These are phyloP conservation scores for Penicillium psychrosexuale DNA, from an alignment of 2,329 filamentous ascomycete genomes.

Conservation along the genomic window DNA sequence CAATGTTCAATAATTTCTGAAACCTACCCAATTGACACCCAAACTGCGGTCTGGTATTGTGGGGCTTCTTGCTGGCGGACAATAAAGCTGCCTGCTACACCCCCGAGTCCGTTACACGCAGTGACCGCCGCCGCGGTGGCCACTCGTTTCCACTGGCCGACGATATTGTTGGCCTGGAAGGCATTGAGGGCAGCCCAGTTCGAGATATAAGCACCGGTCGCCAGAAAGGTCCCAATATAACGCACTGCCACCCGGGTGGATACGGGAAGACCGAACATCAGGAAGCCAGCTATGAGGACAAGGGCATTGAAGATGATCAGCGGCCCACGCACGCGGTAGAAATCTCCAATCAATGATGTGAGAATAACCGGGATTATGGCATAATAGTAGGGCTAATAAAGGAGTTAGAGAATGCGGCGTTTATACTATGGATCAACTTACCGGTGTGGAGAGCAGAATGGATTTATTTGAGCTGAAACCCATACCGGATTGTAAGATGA, in stretches of 20 bases:
- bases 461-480: slow-evolving; percentile 52
- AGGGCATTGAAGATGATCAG: slow-evolving; percentile 64
- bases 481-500: slow-evolving; percentile 55
- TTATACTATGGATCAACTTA: slow-evolving; percentile 16
- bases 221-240: slow-evolving; percentile 63
- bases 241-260: slow-evolving; percentile 56
- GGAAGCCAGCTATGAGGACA: slow-evolving; percentile 61
- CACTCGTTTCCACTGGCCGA: slow-evolving; percentile 63
- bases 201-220: slow-evolving; percentile 65
- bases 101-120: slow-evolving; percentile 61
- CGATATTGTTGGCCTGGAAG: slow-evolving; percentile 62
- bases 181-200: slow-evolving; percentile 67
- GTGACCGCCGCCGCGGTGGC: slow-evolving; percentile 60
- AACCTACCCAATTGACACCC: slow-evolving; percentile 59
- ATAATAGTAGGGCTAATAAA: slow-evolving; percentile 59
- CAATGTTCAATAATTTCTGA: not conserved
- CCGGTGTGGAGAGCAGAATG: slow-evolving; percentile 62
- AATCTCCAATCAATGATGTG: slow-evolving; percentile 62
- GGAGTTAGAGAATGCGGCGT: not conserved
- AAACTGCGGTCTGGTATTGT: slow-evolving; percentile 62
- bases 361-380: slow-evolving; percentile 62
- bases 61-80: slow-evolving; percentile 61
- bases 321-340: slow-evolving; percentile 58
- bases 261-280: slow-evolving; percentile 60
- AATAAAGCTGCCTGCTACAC: slow-evolving; percentile 65